These are phyloP conservation scores for Amphicarpaea edgeworthii DNA, from an alignment of 306 rosid species.

Conservation along the genomic window DNA sequence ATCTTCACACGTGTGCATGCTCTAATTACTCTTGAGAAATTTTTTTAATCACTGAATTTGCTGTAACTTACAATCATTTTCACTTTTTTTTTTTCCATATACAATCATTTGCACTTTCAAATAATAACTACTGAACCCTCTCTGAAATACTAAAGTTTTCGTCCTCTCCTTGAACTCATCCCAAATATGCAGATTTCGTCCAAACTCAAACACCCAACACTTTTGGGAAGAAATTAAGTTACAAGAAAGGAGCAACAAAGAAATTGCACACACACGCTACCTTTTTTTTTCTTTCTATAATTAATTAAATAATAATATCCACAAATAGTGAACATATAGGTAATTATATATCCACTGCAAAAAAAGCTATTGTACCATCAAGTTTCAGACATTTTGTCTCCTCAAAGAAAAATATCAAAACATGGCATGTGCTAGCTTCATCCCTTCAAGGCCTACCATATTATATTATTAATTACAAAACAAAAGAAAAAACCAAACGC, in stretches of 20 bases:
- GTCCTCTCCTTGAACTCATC: constrained; percentile 9
- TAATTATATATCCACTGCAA: constrained; percentile 27
- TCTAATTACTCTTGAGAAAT: background rate
- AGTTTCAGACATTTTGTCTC: constrained; percentile 33
- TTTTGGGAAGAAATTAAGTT: background rate
- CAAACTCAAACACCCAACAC: constrained; percentile 26
- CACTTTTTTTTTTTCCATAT: background rate
- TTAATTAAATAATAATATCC: background rate
- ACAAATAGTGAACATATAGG: background rate
- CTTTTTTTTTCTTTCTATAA: constrained; percentile 5
- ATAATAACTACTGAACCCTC: background rate
- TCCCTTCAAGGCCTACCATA: constrained; percentile 21
- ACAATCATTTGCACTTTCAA: constrained; percentile 1
- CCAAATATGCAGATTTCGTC: constrained; percentile 35
- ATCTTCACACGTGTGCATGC: background rate
- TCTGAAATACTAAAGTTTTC: constrained; percentile 33
- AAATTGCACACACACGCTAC: background rate
- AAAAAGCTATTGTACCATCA: constrained; percentile 1
- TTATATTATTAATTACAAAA: background rate
- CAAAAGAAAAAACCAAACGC: background rate
- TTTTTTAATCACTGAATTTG: background rate
- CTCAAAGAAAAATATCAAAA: constrained; percentile 33
- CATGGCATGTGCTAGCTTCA: constrained; percentile 45
- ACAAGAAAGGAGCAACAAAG: constrained; percentile 1
- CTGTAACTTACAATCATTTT: too few species aligned